Evolutionary conservation across 169 alveolate genomes (phyloP).

Genomic region (Plasmodium vivax): DNA sequence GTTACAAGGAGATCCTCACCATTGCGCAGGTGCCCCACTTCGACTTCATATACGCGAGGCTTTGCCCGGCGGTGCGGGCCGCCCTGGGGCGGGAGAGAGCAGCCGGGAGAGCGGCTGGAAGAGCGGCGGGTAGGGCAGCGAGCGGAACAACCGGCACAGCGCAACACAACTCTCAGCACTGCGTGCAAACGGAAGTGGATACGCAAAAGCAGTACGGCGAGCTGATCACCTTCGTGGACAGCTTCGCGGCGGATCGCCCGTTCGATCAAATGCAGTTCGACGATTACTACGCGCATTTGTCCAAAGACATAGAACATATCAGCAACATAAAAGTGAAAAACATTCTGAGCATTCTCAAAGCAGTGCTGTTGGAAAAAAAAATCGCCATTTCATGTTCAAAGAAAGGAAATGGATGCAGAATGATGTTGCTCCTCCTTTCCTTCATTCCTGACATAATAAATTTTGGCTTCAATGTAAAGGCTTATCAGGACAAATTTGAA

Average conservation of each 20-base stretch:
- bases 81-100: background rate
- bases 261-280: conserved; percentile 22
- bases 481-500: conserved; percentile 55
- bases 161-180: background rate
- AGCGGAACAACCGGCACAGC: too few species aligned
- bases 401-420: conserved; percentile 39
- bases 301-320: conserved; percentile 6
- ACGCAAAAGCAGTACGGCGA: background rate
- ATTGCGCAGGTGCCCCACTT: conserved; percentile 58
- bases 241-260: background rate
- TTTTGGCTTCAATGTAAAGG: conserved; percentile 65
- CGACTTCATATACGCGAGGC: conserved; percentile 20
- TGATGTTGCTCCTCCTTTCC: conserved; percentile 30
- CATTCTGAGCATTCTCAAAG: conserved; percentile 52
- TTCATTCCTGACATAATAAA: conserved; percentile 70
- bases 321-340: conserved; percentile 56
- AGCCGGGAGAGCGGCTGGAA: background rate
- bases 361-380: conserved; percentile 48
- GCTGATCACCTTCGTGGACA: conserved; percentile 18
- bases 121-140: background rate
- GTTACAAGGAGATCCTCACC: conserved; percentile 30
- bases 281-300: conserved; percentile 10
- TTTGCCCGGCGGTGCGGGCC: conserved; percentile 5
- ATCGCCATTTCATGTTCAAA: conserved; percentile 49
- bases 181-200: background rate